Conservation (phyloP, 2,329 filamentous ascomycete genomes). For the Diaporthe citriasiana region DNA sequence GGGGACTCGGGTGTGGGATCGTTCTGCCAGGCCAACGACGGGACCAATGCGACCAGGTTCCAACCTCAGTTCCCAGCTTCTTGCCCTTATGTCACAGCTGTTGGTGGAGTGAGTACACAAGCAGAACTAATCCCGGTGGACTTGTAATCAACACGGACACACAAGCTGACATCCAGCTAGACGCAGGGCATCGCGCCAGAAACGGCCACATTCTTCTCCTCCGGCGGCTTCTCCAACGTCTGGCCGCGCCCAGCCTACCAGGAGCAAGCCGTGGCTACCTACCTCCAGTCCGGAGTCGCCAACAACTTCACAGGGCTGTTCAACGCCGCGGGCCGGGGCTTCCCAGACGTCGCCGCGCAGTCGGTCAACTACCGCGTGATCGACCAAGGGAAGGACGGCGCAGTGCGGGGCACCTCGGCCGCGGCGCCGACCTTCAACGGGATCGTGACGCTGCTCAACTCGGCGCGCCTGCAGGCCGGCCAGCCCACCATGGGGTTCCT, state of each 20-base stretch:
- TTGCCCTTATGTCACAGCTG: slow-evolving; percentile 77
- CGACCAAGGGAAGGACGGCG: slow-evolving; percentile 52
- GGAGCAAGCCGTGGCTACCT: slow-evolving; percentile 42
- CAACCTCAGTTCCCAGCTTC: slow-evolving; percentile 74
- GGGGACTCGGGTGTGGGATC: slow-evolving; percentile 72
- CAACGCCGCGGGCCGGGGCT: slow-evolving; percentile 63
- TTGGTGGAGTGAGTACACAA: slow-evolving; percentile 63
- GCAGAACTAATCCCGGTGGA: background rate
- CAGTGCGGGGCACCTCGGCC: slow-evolving; percentile 55
- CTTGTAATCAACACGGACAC: background rate
- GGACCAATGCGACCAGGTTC: slow-evolving; percentile 65
- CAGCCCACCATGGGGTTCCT: slow-evolving; percentile 61
- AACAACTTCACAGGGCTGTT: slow-evolving; percentile 36
- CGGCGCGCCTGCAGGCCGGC: slow-evolving; percentile 62
- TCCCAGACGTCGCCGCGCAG: slow-evolving; percentile 71
- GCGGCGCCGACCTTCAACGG: slow-evolving; percentile 68
- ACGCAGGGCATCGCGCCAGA: slow-evolving; percentile 58
- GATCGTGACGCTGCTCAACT: slow-evolving; percentile 70
- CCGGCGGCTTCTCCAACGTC: slow-evolving; percentile 53
- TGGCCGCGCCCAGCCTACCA: slow-evolving; percentile 46
- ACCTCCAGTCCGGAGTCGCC: slow-evolving; percentile 8
- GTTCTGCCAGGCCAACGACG: slow-evolving; percentile 70
- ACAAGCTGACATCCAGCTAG: background rate
- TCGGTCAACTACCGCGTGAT: slow-evolving; percentile 53
- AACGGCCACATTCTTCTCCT: slow-evolving; percentile 60